Conservation (phyloP, 352 stramenopile species). For the Peronospora destructor region DNA sequence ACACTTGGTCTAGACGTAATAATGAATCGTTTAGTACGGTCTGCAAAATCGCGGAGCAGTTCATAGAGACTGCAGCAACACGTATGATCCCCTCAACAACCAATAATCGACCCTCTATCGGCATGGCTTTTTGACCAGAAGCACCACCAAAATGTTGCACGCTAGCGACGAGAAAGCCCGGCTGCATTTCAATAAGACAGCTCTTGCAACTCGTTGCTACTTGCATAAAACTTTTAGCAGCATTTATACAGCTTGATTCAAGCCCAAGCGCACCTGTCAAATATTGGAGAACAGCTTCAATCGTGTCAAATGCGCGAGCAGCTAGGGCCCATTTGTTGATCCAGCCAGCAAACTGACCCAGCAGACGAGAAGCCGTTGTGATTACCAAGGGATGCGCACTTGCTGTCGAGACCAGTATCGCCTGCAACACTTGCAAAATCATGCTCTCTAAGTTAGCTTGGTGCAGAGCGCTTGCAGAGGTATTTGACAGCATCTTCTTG, state of each 20-base stretch:
- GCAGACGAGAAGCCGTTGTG: slow-evolving; percentile 36
- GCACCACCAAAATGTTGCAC: slow-evolving; percentile 37
- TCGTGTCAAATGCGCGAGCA: slow-evolving; percentile 30
- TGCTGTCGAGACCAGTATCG: slow-evolving; percentile 26
- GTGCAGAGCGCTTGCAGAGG: slow-evolving; percentile 12
- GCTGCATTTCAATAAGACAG: slow-evolving; percentile 42
- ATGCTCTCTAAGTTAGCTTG: slow-evolving; percentile 35
- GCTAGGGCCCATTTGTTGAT: slow-evolving; percentile 38
- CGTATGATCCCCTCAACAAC: slow-evolving; percentile 64
- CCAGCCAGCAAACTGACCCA: slow-evolving; percentile 56
- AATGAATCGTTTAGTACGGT: slow-evolving; percentile 42
- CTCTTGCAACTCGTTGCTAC: slow-evolving; percentile 41
- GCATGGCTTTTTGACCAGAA: slow-evolving; percentile 23
- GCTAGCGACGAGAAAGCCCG: slow-evolving; percentile 35
- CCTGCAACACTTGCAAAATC: slow-evolving; percentile 40
- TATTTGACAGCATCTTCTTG: slow-evolving; percentile 38
- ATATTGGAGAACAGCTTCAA: slow-evolving; percentile 47
- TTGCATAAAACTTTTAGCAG: slow-evolving; percentile 72
- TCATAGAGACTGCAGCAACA: slow-evolving; percentile 34
- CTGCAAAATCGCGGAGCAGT: slow-evolving; percentile 50
- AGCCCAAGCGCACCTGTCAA: slow-evolving; percentile 41
- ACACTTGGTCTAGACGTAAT: slow-evolving; percentile 38
- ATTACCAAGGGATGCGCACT: slow-evolving; percentile 39
- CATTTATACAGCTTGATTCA: slow-evolving; percentile 32
- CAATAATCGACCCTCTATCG: slow-evolving; percentile 48